Percentiles rank a stretch among this genome's conserved stretches.
phyloP scores from a whole-genome alignment of 1,139 yeast genomes.

The Diutina scorzettiae region DNA sequence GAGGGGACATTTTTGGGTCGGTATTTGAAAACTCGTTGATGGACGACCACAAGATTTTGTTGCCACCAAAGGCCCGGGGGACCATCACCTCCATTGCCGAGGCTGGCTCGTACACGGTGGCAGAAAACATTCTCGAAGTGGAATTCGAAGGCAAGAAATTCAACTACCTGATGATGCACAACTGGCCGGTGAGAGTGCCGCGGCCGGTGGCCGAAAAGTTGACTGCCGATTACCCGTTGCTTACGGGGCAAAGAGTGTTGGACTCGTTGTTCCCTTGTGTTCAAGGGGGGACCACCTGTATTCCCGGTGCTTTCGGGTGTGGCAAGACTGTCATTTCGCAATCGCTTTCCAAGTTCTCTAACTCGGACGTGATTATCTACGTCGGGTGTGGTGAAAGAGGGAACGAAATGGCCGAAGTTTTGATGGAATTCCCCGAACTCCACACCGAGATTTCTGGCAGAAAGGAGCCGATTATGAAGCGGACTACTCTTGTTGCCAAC shows the following conservation, averaged over 20 bases:
- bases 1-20: conserved; percentile 95
- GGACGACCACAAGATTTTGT: conserved; percentile 82
- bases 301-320: conserved; percentile 99
- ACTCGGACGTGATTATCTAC: conserved; percentile 90
- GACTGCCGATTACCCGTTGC: conserved; percentile 85
- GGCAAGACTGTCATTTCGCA: conserved; percentile 99
- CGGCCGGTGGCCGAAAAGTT: conserved; percentile 94
- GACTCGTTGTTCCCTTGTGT: conserved; percentile 98
- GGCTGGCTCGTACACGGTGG: conserved; percentile 83
- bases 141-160: conserved; percentile 85
- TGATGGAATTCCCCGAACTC: conserved; percentile 98
- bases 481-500: conserved; percentile 96
- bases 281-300: conserved; percentile 99
- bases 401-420: conserved; percentile 97
- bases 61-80: conserved; percentile 99
- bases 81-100: conserved; percentile 83
- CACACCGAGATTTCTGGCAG: conserved; percentile 84
- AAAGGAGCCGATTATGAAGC: conserved; percentile 98
- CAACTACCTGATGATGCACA: conserved; percentile 87
- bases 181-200: conserved; percentile 99
- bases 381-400: conserved; percentile 53
- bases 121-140: conserved; percentile 80
- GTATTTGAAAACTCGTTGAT: conserved; percentile 88
- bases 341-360: conserved; percentile 91
- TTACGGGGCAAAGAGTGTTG: conserved; percentile 97